Percentiles rank a stretch among this genome's conserved stretches.
phyloP scores from a whole-genome alignment of 2,329 filamentous ascomycete species.

The Colletotrichum chrysophilum region DNA sequence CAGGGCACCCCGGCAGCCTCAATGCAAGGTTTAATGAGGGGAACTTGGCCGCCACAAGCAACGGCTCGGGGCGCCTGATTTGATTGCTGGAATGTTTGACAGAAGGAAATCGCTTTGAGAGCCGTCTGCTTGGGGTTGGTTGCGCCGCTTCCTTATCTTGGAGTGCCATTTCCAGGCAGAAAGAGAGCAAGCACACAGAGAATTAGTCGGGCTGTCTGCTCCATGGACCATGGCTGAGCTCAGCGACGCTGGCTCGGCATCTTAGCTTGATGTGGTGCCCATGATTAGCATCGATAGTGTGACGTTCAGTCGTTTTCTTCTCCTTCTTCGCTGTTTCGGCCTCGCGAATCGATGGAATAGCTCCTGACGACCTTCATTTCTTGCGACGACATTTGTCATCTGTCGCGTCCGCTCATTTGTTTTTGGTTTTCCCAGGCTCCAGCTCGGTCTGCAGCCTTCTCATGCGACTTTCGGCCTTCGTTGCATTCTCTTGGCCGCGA shows the following conservation, averaged over 20 bases:
- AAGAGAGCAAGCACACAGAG: neutral
- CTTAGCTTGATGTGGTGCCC: neutral
- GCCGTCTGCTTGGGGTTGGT: neutral
- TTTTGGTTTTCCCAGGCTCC: neutral
- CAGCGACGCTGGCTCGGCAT: neutral
- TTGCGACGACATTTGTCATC: neutral
- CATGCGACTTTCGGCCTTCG: neutral
- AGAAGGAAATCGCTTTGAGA: neutral
- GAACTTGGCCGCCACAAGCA: neutral
- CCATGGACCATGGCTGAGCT: neutral
- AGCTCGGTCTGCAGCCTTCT: neutral
- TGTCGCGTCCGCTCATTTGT: slow-evolving; percentile 4
- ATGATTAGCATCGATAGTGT: neutral
- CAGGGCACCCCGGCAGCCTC: neutral
- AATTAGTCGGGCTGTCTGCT: neutral
- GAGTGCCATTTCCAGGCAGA: neutral
- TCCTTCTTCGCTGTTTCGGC: neutral
- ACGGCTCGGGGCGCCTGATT: neutral
- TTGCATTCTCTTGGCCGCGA: neutral
- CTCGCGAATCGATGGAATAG: neutral
- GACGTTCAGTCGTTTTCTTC: neutral
- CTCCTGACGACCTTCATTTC: neutral
- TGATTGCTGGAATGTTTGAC: slow-evolving; percentile 2
- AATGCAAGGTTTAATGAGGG: slow-evolving; percentile 16
- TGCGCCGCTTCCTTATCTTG: neutral